These are phyloP conservation scores for Diaporthe sp. DNA, from an alignment of 2,329 filamentous ascomycete species.

Conservation along the genomic window DNA sequence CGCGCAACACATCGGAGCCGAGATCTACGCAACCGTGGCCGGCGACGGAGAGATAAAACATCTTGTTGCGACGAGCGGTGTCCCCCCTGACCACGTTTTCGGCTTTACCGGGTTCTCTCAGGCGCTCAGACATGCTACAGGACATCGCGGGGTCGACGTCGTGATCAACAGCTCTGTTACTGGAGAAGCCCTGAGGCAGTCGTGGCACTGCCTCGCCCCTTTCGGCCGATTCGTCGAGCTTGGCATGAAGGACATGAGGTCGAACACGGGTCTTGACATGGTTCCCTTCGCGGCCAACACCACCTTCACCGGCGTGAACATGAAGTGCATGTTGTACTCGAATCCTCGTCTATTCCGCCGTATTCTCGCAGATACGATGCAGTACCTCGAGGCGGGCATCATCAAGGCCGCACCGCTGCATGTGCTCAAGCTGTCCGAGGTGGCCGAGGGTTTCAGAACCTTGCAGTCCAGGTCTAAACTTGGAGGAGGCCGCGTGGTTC, in stretches of 20 bases:
- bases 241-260: conserved; percentile 40
- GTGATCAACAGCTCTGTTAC: conserved; percentile 30
- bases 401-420: conserved; percentile 14
- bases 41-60: neutral
- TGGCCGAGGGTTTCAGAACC: conserved; percentile 3
- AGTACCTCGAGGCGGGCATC: neutral
- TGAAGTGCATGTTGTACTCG: conserved; percentile 31
- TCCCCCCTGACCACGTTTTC: conserved; percentile 47
- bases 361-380: neutral
- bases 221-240: conserved; percentile 45
- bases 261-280: conserved; percentile 25
- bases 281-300: conserved; percentile 18
- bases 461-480: conserved; percentile 26
- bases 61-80: neutral
- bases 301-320: conserved; percentile 14
- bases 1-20: conserved; percentile 23
- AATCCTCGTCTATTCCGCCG: neutral
- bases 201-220: conserved; percentile 7
- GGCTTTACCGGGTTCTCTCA: conserved; percentile 46
- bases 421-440: conserved; percentile 14
- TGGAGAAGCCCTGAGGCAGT: neutral
- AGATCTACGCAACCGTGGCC: conserved; percentile 19
- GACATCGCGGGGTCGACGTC: conserved; percentile 47
- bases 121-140: conserved; percentile 47
- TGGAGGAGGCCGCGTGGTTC: neutral